These are phyloP conservation scores for Cyberlindnera maritima DNA, from an alignment of 805 yeast genomes.

Conservation along the genomic window DNA sequence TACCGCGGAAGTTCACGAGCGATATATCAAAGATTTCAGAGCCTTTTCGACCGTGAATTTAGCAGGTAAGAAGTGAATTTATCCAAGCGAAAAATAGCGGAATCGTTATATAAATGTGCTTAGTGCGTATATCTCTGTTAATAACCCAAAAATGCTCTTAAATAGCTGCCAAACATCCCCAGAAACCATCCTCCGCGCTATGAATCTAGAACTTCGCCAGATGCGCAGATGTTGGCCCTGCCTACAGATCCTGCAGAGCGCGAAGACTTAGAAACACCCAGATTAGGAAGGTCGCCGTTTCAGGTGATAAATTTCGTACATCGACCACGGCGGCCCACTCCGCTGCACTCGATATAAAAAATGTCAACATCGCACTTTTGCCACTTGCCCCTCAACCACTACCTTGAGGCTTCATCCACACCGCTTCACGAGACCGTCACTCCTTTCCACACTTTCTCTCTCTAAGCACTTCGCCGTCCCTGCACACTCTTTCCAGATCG, in stretches of 20 bases:
- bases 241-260: slow-evolving; percentile 4
- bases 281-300: slow-evolving; percentile 3
- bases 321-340: slow-evolving; percentile 3
- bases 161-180: not conserved
- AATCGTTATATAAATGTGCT: too few relatives aligned
- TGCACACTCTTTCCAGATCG: slow-evolving; percentile 1
- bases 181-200: not conserved
- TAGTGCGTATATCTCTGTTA: too few relatives aligned
- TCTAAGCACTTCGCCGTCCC: not conserved
- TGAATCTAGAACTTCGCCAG: slow-evolving; percentile 2
- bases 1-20: too few relatives aligned
- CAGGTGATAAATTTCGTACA: slow-evolving; percentile 4
- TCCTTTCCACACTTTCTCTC: slow-evolving; percentile 9
- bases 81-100: too few relatives aligned
- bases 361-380: slow-evolving; percentile 14
- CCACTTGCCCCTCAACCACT: too few relatives aligned
- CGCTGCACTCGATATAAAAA: slow-evolving; percentile 8
- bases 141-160: not conserved
- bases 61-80: too few relatives aligned
- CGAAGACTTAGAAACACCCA: slow-evolving; percentile 2
- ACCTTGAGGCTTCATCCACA: not conserved
- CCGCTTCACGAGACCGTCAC: slow-evolving; percentile 13
- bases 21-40: too few relatives aligned
- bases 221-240: slow-evolving; percentile 5
- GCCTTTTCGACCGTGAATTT: too few relatives aligned